Evolutionary conservation across 2,329 filamentous ascomycete genomes (phyloP).

Genomic region (Penicillium sp.): DNA sequence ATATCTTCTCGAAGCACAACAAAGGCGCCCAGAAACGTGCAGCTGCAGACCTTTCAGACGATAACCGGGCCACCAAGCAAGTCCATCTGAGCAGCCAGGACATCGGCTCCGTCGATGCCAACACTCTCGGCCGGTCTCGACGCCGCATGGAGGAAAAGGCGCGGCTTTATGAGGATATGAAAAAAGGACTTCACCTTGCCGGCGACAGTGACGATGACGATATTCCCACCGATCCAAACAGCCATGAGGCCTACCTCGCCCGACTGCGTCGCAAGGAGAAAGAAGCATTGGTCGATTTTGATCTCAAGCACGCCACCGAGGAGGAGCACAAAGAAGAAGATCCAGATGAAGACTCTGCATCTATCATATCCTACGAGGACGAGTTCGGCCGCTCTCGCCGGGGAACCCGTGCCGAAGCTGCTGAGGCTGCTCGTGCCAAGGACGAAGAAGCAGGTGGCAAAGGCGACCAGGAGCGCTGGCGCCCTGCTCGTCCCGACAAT

Average conservation of each 20-base stretch:
- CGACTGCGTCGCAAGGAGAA: constrained; percentile 58
- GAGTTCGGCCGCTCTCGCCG: constrained; percentile 82
- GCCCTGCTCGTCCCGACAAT: constrained; percentile 57
- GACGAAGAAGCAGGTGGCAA: constrained; percentile 23
- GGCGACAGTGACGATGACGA: constrained; percentile 36
- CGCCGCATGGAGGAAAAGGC: constrained; percentile 88
- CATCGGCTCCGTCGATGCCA: constrained; percentile 58
- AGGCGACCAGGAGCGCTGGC: constrained; percentile 28
- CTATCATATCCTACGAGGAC: constrained; percentile 81
- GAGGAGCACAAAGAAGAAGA: constrained; percentile 41
- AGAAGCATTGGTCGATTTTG: constrained; percentile 77
- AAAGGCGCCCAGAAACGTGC: constrained; percentile 61
- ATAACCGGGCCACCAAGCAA: constrained; percentile 55
- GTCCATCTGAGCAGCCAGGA: constrained; percentile 60
- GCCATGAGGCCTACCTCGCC: constrained; percentile 43
- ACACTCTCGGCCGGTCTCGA: constrained; percentile 62
- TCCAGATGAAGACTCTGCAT: constrained; percentile 48
- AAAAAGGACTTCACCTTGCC: constrained; percentile 76
- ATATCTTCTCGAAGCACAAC: constrained; percentile 67
- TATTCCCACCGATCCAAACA: constrained; percentile 15
- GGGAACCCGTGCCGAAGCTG: constrained; percentile 66
- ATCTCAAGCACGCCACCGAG: constrained; percentile 85
- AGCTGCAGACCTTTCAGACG: constrained; percentile 52
- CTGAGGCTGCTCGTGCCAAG: constrained; percentile 57
- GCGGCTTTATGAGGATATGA: constrained; percentile 81